phyloP scores from a whole-genome alignment of 805 yeast genomes.

The Nakazawaea sp. region DNA sequence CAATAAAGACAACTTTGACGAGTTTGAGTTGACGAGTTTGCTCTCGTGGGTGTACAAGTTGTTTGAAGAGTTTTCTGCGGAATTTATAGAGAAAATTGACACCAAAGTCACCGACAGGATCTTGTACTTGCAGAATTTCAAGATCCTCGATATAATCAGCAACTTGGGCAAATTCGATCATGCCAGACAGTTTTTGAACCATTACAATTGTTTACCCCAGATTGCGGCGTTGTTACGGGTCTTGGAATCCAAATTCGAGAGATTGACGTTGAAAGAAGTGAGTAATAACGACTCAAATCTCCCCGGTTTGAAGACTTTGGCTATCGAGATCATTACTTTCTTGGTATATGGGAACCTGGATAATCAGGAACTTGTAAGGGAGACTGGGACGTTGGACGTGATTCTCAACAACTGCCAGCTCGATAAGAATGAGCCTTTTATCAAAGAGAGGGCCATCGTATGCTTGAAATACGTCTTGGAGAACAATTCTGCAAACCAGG shows the following conservation, averaged over 20 bases:
- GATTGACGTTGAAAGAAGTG: conserved; percentile 24
- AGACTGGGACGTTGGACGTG: conserved; percentile 60
- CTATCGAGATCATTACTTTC: conserved; percentile 60
- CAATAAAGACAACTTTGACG: conserved; percentile 33
- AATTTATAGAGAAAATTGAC: conserved; percentile 15
- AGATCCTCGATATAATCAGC: conserved; percentile 17
- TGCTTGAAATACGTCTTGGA: conserved; percentile 66
- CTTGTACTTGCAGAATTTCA: conserved; percentile 16
- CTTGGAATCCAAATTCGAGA: conserved; percentile 33
- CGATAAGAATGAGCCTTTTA: conserved; percentile 84
- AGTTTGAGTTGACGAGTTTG: conserved; percentile 27
- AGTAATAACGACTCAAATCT: conserved; percentile 29
- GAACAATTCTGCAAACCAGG: conserved; percentile 64
- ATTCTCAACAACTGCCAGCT: conserved; percentile 76
- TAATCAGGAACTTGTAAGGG: conserved; percentile 64
- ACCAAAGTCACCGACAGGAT: conserved; percentile 13
- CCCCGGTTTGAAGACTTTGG: conserved; percentile 60
- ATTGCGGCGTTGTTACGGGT: conserved; percentile 30
- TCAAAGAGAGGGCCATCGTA: conserved; percentile 76
- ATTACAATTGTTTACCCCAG: conserved; percentile 28
- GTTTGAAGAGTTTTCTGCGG: conserved; percentile 16
- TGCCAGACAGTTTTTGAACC: conserved; percentile 32
- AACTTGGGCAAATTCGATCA: conserved; percentile 33
- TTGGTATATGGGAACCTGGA: conserved; percentile 42
- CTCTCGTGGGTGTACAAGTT: conserved; percentile 34